phyloP scores from a whole-genome alignment of 2,329 filamentous ascomycete species.

The Penicillium sp. region DNA sequence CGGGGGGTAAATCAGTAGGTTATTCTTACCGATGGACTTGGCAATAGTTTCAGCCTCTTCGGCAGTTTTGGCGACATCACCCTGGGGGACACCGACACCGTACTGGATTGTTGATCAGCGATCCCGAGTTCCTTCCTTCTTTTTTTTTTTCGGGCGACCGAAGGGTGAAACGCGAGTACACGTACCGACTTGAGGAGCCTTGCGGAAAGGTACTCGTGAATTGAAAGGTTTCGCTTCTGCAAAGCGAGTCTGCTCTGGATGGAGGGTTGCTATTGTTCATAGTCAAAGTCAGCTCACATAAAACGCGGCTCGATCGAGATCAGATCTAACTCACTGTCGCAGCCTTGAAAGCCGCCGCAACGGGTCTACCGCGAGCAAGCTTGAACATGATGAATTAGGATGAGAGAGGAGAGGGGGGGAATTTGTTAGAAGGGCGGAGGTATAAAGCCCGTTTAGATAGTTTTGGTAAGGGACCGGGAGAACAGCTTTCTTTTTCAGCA shows the following conservation, averaged over 20 bases:
- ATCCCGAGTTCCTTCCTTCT: constrained; percentile 1
- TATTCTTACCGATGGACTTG: constrained; percentile 70
- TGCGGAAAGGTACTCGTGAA: constrained; percentile 97
- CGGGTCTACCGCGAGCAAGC: constrained; percentile 74
- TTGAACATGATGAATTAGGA: constrained; percentile 70
- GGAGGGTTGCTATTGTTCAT: constrained; percentile 52
- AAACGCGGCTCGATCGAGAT: constrained; percentile 12
- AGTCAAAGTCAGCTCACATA: constrained; percentile 9
- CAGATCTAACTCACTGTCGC: constrained; percentile 61
- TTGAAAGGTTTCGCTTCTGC: constrained; percentile 85
- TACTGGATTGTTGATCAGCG: constrained; percentile 59
- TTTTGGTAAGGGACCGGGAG: constrained; percentile 18
- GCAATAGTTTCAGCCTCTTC: constrained; percentile 90
- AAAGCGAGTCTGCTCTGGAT: constrained; percentile 54
- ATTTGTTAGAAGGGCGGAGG: constrained; percentile 7
- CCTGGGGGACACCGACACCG: constrained; percentile 89
- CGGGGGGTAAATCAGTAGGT: background rate
- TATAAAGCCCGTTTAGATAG: constrained; percentile 11
- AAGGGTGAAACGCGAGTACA: constrained; percentile 12
- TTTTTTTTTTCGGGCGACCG: constrained; percentile 13
- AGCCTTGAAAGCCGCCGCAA: constrained; percentile 75
- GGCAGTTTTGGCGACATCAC: constrained; percentile 75
- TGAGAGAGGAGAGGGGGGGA: constrained; percentile 11
- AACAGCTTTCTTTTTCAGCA: constrained; percentile 38
- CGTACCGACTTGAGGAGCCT: constrained; percentile 73